Evolutionary conservation across 305 asterid species (phyloP), one percentile per base, ranked within the genome.

Genomic region (Fraxinus xanthoxyloides): DNA sequence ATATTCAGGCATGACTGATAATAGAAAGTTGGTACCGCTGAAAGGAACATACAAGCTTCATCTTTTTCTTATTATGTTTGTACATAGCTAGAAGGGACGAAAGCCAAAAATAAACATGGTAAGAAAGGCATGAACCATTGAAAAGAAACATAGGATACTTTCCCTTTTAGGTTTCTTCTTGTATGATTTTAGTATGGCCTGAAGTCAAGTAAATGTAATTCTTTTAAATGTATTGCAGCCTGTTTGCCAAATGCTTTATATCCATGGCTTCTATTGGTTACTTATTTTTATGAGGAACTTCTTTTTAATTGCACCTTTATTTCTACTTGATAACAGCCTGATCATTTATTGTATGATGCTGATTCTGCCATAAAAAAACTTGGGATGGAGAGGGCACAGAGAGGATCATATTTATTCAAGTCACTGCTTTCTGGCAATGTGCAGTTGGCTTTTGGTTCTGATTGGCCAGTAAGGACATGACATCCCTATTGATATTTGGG

Each of bases 321-420:
- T 79, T 83, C 43, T 78, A 73, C 65, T 75, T 77, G 72, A 32
- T 84, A 81, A 86, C 94, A 96, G 98, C 99, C 99, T 26, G 97
- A 91, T 89, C 99, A 96, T 87, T 81, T 94, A 85, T 78, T 96
- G 85, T 93, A 91, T 78, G 99, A 94, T 91, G 99, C 96, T 86
- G 94, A 90, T 86, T 88, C 95, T 73, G 98, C 98, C 77, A 82
- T 72, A 51, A 93, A 86, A 78, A 96, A 94, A 83, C 93, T 96
- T 79, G 99, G 99, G 84, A 34, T 72, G 32, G 89, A 89, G 86
- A 92, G 99, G 87, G 97, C 98, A n/a, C 76, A 88, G 59, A 83
- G 86, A 61, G 98, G 95, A 74, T 92, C 99, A 36, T 96, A 92
- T 86, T 85, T 91, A 76, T 94, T 94, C 87, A 86, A 81, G 74